Conservation (phyloP, 768 basidiomycete species). For the Boletus eberwhitei region DNA sequence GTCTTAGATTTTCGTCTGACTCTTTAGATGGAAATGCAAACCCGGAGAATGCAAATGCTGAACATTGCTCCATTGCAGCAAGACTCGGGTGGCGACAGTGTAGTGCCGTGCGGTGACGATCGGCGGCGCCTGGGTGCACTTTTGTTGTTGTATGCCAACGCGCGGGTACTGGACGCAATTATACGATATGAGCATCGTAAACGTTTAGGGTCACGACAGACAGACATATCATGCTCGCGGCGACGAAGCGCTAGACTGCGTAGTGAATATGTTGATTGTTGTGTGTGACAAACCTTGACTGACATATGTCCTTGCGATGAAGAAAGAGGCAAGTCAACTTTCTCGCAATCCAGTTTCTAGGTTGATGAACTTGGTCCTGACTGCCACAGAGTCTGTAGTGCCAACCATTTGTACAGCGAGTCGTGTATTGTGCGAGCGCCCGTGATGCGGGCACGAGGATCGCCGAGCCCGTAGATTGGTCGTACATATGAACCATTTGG, state of each 20-base stretch:
- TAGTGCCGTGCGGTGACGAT: too few species aligned
- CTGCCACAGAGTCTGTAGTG: too few species aligned
- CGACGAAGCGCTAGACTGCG: too few species aligned
- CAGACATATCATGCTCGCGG: background rate
- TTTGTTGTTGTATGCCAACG: background rate
- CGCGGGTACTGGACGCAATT: background rate
- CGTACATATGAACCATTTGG: conserved; percentile 31
- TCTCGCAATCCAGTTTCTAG: too few species aligned
- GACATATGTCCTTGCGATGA: too few species aligned
- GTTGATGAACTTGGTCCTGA: too few species aligned
- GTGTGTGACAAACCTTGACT: too few species aligned
- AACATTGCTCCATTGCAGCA: background rate
- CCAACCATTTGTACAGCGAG: too few species aligned
- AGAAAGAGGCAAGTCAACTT: too few species aligned
- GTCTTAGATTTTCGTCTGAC: background rate
- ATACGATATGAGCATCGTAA: background rate
- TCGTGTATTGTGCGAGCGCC: too few species aligned
- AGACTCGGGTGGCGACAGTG: background rate
- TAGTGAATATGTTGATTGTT: too few species aligned
- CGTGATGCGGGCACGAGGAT: conserved; percentile 24
- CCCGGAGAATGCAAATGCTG: background rate
- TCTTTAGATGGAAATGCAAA: background rate
- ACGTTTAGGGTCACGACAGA: background rate
- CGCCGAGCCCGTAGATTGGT: conserved; percentile 60
- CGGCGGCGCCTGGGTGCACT: too few species aligned